A percentile compares a stretch with the other conserved stretches of the same genome.
Conservation (phyloP, 179 eudicot genomes). For the Corrigiola litoralis region DNA sequence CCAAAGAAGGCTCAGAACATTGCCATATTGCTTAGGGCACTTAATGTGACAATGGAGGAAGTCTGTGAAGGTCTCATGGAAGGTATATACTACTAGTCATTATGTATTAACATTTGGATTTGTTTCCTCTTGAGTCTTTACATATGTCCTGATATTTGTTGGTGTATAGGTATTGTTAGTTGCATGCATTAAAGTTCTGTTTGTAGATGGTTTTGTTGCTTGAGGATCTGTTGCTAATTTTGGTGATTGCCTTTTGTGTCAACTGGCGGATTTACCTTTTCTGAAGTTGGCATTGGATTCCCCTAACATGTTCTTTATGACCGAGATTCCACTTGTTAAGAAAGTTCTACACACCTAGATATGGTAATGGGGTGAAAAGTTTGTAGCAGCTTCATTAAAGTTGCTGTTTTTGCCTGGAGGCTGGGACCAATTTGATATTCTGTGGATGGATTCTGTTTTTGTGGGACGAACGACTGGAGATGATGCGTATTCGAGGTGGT, state of each 20-base stretch:
- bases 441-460: slow-evolving; percentile 9
- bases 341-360: slow-evolving; percentile 17
- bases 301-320: slow-evolving; percentile 5
- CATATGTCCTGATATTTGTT: no score
- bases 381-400: neutral
- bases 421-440: slow-evolving; percentile 18
- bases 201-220: neutral
- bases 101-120: neutral
- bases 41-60: slow-evolving; percentile 81
- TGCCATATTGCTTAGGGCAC: slow-evolving; percentile 84
- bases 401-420: slow-evolving; percentile 14
- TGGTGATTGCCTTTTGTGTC: neutral
- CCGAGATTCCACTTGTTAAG: slow-evolving; percentile 2
- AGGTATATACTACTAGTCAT: slow-evolving; percentile 36
- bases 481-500: neutral
- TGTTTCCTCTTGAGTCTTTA: no score
- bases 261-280: slow-evolving; percentile 6
- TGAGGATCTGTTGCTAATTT: neutral
- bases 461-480: neutral
- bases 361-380: slow-evolving; percentile 13
- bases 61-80: slow-evolving; percentile 88
- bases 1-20: slow-evolving; percentile 97
- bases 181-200: neutral
- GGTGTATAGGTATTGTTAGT: neutral
- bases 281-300: slow-evolving; percentile 18